A percentile compares a stretch with the other conserved stretches of the same genome.
Evolutionary conservation across 148 eudicot species (phyloP).

Genomic region (Vaccinium macrocarpon): DNA sequence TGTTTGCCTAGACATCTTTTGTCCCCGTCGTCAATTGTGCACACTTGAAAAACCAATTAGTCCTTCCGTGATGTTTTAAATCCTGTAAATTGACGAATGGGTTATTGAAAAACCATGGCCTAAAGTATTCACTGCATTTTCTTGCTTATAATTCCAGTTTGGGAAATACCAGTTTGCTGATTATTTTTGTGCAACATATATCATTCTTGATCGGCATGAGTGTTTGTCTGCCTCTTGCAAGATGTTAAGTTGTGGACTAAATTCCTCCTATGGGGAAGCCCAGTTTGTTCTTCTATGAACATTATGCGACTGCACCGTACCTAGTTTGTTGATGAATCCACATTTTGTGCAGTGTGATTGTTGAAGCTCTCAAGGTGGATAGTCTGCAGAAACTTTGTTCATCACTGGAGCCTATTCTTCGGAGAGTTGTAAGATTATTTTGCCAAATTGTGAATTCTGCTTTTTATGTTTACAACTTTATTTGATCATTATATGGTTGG

Average conservation of each 20-base stretch:
- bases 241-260: neutral
- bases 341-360: conserved; percentile 70
- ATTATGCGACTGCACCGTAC: neutral
- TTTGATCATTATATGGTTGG: neutral
- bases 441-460: conserved; percentile 32
- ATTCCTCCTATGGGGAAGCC: neutral
- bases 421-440: conserved; percentile 86
- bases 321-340: conserved; percentile 7
- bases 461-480: conserved; percentile 15
- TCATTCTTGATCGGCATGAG: neutral
- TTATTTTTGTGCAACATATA: neutral
- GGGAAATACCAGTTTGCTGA: neutral
- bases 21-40: neutral
- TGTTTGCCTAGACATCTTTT: neutral
- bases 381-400: conserved; percentile 96
- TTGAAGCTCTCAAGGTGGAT: conserved; percentile 97
- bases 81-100: neutral
- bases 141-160: neutral
- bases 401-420: conserved; percentile 93
- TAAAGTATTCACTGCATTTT: neutral
- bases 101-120: neutral
- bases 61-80: neutral
- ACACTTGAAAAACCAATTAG: neutral
- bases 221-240: neutral
- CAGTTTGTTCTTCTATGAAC: neutral